Percentiles rank a stretch among this genome's conserved stretches.
Evolutionary conservation across 495 filamentous ascomycete genomes (phyloP).

Genomic region (Astrothelium macrocarpum): DNA sequence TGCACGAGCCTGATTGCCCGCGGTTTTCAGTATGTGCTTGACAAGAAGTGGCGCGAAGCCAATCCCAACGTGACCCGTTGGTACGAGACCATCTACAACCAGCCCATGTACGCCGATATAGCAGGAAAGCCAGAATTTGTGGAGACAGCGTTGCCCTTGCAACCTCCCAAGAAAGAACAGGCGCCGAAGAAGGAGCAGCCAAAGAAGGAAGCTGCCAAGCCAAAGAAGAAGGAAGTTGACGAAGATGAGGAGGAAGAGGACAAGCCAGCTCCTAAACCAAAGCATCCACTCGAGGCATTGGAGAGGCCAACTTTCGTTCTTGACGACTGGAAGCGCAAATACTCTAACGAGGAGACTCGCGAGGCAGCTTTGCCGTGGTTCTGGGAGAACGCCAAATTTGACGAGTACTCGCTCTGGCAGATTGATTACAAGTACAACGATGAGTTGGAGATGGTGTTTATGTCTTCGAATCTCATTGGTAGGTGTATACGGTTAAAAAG

Average conservation of each 20-base stretch:
- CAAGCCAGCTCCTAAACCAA: slow-evolving; percentile 71
- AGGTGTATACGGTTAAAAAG: slow-evolving; percentile 16
- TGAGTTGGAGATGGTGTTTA: slow-evolving; percentile 93
- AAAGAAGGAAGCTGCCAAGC: slow-evolving; percentile 42
- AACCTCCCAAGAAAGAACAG: slow-evolving; percentile 76
- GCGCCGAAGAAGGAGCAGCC: slow-evolving; percentile 46
- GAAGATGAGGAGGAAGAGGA: slow-evolving; percentile 62
- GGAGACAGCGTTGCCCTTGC: slow-evolving; percentile 78
- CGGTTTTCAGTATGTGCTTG: slow-evolving; percentile 80
- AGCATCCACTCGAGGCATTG: slow-evolving; percentile 90
- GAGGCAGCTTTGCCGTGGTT: slow-evolving; percentile 85
- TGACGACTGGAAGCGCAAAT: slow-evolving; percentile 97
- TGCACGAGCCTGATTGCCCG: slow-evolving; percentile 64
- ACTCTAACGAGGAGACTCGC: slow-evolving; percentile 92
- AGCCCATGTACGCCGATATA: slow-evolving; percentile 77
- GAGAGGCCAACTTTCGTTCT: slow-evolving; percentile 69
- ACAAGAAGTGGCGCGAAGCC: slow-evolving; percentile 70
- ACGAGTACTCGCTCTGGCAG: slow-evolving; percentile 91
- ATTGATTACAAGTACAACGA: slow-evolving; percentile 96
- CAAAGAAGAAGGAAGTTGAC: slow-evolving; percentile 42
- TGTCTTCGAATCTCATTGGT: slow-evolving; percentile 92
- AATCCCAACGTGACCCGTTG: slow-evolving; percentile 83
- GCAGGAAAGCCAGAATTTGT: slow-evolving; percentile 63
- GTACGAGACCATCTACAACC: slow-evolving; percentile 89
- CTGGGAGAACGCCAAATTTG: slow-evolving; percentile 87